These are phyloP conservation scores for Penicillium antarcticum DNA, from an alignment of 495 filamentous ascomycete species.

Conservation along the genomic window DNA sequence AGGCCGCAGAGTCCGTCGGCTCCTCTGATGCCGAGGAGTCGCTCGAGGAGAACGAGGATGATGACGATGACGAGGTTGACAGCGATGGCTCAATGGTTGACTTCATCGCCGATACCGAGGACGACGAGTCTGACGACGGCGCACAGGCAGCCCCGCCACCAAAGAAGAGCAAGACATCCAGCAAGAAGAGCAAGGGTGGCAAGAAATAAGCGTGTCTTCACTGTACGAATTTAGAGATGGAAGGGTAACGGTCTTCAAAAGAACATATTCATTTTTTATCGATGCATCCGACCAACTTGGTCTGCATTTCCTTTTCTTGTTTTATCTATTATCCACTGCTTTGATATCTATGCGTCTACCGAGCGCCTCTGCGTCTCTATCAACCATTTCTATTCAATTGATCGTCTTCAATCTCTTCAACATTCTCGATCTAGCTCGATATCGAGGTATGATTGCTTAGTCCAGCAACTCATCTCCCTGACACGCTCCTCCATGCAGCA, in stretches of 20 bases:
- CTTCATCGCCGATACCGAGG: slow-evolving; percentile 46
- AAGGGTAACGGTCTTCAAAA: slow-evolving; percentile 13
- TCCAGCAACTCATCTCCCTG: slow-evolving; percentile 17
- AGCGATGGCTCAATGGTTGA: slow-evolving; percentile 43
- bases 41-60: slow-evolving; percentile 40
- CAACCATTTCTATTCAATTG: slow-evolving; percentile 4
- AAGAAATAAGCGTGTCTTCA: slow-evolving; percentile 21
- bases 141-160: slow-evolving; percentile 31
- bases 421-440: not conserved
- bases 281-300: slow-evolving; percentile 4
- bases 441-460: not conserved
- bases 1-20: slow-evolving; percentile 44
- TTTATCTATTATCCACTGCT: not conserved
- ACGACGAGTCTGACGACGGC: slow-evolving; percentile 38
- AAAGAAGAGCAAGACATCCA: slow-evolving; percentile 35
- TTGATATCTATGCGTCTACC: slow-evolving; percentile 7
- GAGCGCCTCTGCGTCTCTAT: slow-evolving; percentile 9
- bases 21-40: slow-evolving; percentile 49
- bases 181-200: slow-evolving; percentile 34
- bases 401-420: not conserved
- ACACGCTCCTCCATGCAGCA: slow-evolving; percentile 42
- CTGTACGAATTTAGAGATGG: slow-evolving; percentile 17
- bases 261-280: slow-evolving; percentile 11
- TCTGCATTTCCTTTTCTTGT: slow-evolving; percentile 7
- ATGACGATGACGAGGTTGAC: slow-evolving; percentile 41